These are phyloP conservation scores for Obelidium mucronatum DNA, from an alignment of 192 early-diverging fungal species.

Conservation along the genomic window DNA sequence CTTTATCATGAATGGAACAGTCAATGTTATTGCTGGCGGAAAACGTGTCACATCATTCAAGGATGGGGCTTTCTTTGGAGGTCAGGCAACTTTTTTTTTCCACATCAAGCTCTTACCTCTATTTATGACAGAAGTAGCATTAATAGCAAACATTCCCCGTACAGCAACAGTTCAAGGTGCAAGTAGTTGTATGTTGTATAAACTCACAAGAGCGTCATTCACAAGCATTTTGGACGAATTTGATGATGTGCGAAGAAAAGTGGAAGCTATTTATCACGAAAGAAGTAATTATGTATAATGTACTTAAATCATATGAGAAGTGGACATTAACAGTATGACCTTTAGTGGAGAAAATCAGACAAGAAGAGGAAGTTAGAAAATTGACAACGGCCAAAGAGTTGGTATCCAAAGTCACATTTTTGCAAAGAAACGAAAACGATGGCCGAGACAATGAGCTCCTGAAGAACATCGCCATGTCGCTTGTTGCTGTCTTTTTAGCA, in stretches of 20 bases:
- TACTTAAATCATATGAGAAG: no score
- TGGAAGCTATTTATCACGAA: slow-evolving; percentile 33
- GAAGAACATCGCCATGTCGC: slow-evolving; percentile 32
- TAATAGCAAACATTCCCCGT: slow-evolving; percentile 35
- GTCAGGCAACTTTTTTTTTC: slow-evolving; percentile 9
- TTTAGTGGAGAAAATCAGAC: slow-evolving; percentile 22
- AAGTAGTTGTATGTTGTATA: slow-evolving; percentile 6
- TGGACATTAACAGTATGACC: no score
- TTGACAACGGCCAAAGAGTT: slow-evolving; percentile 16
- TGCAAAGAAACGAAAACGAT: slow-evolving; percentile 44
- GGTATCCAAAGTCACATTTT: slow-evolving; percentile 47
- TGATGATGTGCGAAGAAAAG: slow-evolving; percentile 31
- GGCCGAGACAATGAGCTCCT: slow-evolving; percentile 51
- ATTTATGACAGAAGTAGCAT: slow-evolving; percentile 7
- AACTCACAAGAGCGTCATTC: slow-evolving; percentile 19
- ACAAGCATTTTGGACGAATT: slow-evolving; percentile 34
- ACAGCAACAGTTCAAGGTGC: slow-evolving; percentile 33
- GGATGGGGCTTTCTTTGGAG: slow-evolving; percentile 40
- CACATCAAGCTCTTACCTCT: background rate
- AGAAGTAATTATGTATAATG: slow-evolving; percentile 46
- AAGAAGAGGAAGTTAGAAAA: slow-evolving; percentile 32
- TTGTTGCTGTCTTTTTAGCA: slow-evolving; percentile 44
- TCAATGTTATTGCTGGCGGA: slow-evolving; percentile 33
- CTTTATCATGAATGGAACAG: slow-evolving; percentile 25
- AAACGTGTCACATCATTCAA: slow-evolving; percentile 29